Evolutionary conservation across 2,329 filamentous ascomycete genomes (phyloP).

Genomic region (Colletotrichum salicis): DNA sequence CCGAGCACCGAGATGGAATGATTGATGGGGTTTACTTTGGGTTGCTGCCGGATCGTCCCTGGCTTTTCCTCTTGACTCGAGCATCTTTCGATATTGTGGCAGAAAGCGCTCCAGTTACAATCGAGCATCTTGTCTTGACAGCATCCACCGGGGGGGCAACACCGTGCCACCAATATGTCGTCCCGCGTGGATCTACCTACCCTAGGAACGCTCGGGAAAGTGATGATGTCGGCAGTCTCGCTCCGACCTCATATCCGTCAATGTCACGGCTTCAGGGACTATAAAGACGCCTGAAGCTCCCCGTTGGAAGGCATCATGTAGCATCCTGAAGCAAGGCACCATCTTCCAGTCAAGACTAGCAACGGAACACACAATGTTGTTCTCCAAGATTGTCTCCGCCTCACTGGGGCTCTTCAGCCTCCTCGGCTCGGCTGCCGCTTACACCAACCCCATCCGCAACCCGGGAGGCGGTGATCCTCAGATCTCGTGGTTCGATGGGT

Average conservation of each 20-base stretch:
- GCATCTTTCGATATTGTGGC: not conserved
- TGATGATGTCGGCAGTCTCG: constrained; percentile 1
- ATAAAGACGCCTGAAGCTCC: not conserved
- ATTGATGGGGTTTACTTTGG: not conserved
- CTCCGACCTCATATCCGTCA: not conserved
- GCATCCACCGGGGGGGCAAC: not conserved
- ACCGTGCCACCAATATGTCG: not conserved
- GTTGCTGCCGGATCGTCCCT: constrained; percentile 2
- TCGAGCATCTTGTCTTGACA: not conserved
- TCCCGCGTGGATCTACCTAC: not conserved
- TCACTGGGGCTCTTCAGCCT: constrained; percentile 32
- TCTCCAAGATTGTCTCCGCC: constrained; percentile 22
- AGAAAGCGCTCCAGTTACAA: constrained; percentile 20
- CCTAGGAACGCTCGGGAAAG: not conserved
- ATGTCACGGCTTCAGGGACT: not conserved
- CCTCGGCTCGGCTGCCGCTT: constrained; percentile 44
- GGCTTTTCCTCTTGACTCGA: constrained; percentile 8
- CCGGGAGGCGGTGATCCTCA: constrained; percentile 64
- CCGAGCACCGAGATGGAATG: not conserved
- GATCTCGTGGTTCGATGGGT: constrained; percentile 62
- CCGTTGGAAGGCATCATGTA: not conserved
- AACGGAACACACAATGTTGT: constrained; percentile 1
- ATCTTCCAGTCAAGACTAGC: not conserved
- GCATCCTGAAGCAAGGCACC: not conserved
- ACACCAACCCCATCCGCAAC: constrained; percentile 62